Evolutionary conservation across 2,329 filamentous ascomycete species (phyloP).

Genomic region (Aureobasidium sp.): DNA sequence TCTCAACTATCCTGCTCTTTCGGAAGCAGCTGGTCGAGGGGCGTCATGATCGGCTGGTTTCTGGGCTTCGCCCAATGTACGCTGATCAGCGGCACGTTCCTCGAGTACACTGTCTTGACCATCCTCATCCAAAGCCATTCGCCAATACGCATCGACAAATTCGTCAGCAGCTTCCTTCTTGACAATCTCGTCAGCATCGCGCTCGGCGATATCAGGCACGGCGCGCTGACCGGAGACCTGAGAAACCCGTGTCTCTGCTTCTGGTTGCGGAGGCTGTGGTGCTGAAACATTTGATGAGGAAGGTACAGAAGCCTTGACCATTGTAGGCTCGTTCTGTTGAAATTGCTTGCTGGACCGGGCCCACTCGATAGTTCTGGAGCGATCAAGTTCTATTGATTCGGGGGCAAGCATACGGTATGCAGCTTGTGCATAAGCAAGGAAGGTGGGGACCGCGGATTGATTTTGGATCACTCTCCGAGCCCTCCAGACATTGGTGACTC

Average conservation of each 20-base stretch:
- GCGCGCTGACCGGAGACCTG: not conserved
- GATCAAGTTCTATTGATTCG: not conserved
- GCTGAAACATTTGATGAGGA: not conserved
- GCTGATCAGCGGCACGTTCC: conserved; percentile 2
- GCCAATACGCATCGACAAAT: not conserved
- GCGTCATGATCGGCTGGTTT: not conserved
- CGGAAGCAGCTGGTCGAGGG: not conserved
- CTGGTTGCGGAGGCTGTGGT: not conserved
- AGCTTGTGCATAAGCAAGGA: not conserved
- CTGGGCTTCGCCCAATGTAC: not conserved
- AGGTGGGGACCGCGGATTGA: not conserved
- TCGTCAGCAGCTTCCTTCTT: not conserved
- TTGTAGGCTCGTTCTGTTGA: no score
- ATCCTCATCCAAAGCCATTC: not conserved
- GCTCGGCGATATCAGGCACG: no score
- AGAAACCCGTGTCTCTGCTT: not conserved
- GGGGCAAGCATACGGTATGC: not conserved
- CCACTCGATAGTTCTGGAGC: not conserved
- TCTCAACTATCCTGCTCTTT: not conserved
- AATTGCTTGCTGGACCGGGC: not conserved
- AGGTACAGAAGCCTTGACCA: not conserved
- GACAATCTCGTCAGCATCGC: not conserved
- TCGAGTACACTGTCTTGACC: not conserved
- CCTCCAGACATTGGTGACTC: conserved; percentile 22
- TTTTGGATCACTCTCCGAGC: not conserved